Conservation (phyloP, 169 alveolate genomes). For the Eimeria tenella region DNA sequence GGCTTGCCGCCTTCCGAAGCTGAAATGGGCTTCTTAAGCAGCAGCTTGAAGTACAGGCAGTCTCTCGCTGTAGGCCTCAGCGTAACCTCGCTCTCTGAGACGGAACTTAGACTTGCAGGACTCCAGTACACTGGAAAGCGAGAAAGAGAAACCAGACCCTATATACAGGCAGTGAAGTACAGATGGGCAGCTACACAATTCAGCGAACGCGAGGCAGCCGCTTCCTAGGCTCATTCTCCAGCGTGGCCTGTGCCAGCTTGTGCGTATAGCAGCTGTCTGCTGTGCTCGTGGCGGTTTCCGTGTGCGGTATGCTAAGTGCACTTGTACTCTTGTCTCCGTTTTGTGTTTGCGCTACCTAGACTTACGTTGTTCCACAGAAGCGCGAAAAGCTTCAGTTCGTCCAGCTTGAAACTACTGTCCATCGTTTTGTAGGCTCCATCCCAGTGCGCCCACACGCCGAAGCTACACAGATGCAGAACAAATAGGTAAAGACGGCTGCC, state of each 20-base stretch:
- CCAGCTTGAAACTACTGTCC: constrained; percentile 79
- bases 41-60: constrained; percentile 44
- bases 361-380: constrained; percentile 65
- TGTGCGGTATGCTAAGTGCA: background rate
- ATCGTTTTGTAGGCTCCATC: constrained; percentile 81
- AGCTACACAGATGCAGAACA: constrained; percentile 3
- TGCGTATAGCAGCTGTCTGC: background rate
- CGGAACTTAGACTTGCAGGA: constrained; percentile 13
- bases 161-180: constrained; percentile 6
- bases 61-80: constrained; percentile 54
- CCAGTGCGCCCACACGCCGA: constrained; percentile 80
- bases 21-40: constrained; percentile 16
- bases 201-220: background rate
- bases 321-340: background rate
- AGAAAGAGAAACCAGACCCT: constrained; percentile 68
- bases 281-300: background rate
- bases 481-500: background rate
- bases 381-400: constrained; percentile 70
- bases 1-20: background rate
- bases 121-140: constrained; percentile 66
- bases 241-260: background rate
- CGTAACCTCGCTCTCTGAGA: constrained; percentile 66
- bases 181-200: background rate
- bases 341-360: background rate
- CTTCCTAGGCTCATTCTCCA: background rate